Evolutionary conservation across 1,284 basidiomycete species (phyloP), one percentile per base, ranked within the genome.

Genomic region (Pascua guehoae): DNA sequence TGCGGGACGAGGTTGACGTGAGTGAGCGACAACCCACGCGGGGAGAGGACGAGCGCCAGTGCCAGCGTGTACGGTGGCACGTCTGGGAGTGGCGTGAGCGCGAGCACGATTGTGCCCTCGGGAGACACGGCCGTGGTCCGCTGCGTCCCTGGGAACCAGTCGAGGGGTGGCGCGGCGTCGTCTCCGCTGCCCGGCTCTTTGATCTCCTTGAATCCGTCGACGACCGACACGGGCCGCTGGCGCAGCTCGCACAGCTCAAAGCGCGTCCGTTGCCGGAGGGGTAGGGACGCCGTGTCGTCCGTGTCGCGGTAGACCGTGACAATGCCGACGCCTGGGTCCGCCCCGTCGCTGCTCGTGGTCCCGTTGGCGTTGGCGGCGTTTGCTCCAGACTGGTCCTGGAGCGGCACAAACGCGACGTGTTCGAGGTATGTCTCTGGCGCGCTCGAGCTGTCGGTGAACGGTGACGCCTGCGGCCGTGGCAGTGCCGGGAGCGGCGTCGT

Each of bases 401-500:
- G 52, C 9, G 60, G 57, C 10, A 62, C 57, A 16, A 62, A 62
- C 16, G 39, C 49, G 15, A 58, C 54, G 16, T 54, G 16, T 41
- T 58, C 54, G 8, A 62, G 54, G 42, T 38, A 44, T 36, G 57
- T 43, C 10, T 56, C 49, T 15, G 57, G 54, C 18, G 46, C 5
- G 4, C 18, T 10, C 5, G 16, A 24, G 14, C 47, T 11, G 43
- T 51, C 54, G 5, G 37, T 24, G 12, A 55, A 56, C 5, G 47
- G 53, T 4, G 58, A 51, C 1, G 44, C 24, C 7, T 40, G 36
- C 7, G 63, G 40, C 9, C 58, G 41, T 11, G 69, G 70, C 14
- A 72, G 51, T 2, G 60, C 37, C 1, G 71, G 63, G 56, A 74
- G 61, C 5, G 71, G 72, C 8, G 62, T 68, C 5, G 64, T 64